Percentiles rank a stretch among this genome's conserved stretches.
Conservation (phyloP, 1,284 basidiomycete genomes). For the Ustilago curta region DNA sequence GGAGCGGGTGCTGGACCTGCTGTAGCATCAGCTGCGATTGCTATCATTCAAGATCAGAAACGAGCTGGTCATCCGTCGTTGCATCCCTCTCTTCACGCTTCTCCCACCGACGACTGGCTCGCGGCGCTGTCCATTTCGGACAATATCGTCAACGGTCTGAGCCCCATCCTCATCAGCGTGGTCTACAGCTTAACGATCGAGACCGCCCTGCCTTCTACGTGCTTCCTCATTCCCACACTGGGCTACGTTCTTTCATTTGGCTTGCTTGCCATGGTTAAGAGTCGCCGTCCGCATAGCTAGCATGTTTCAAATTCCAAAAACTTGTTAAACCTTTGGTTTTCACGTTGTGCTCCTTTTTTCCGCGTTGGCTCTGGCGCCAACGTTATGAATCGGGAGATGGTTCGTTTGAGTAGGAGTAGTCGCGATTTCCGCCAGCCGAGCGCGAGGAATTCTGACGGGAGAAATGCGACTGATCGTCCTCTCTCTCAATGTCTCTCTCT, state of each 20-base stretch:
- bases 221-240: conserved; percentile 41
- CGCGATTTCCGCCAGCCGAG: conserved; percentile 9
- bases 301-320: neutral
- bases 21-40: conserved; percentile 44
- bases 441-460: conserved; percentile 1
- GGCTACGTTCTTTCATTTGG: conserved; percentile 36
- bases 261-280: conserved; percentile 26
- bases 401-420: conserved; percentile 4
- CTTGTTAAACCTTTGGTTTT: neutral
- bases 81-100: conserved; percentile 28
- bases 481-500: conserved; percentile 10
- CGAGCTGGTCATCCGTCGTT: conserved; percentile 29
- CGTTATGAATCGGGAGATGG: neutral
- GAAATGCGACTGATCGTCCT: conserved; percentile 7
- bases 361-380: conserved; percentile 5
- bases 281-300: neutral
- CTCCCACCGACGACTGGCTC: conserved; percentile 46
- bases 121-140: conserved; percentile 43
- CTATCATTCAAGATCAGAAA: conserved; percentile 43
- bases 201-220: conserved; percentile 33
- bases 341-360: too few relatives aligned
- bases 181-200: conserved; percentile 51
- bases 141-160: conserved; percentile 43
- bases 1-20: conserved; percentile 45
- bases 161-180: conserved; percentile 39